phyloP scores from a whole-genome alignment of 2,329 filamentous ascomycete species.

The Dactylellina drechsleri region DNA sequence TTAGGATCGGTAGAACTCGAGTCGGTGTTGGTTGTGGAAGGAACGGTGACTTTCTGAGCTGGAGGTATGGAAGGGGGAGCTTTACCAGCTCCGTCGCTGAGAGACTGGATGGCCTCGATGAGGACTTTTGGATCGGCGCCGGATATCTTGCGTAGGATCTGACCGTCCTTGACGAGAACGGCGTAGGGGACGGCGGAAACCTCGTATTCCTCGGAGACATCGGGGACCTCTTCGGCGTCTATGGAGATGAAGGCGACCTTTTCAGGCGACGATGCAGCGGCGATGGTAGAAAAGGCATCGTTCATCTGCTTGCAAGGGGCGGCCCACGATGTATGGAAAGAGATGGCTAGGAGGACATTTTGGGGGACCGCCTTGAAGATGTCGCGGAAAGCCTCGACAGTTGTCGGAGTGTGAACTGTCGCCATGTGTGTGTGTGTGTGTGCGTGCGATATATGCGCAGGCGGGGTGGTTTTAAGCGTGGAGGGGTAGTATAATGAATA shows the following conservation, averaged over 20 bases:
- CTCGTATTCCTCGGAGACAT: constrained; percentile 90
- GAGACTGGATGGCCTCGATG: constrained; percentile 82
- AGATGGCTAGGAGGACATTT: constrained; percentile 81
- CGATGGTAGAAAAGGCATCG: constrained; percentile 49
- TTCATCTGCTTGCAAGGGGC: constrained; percentile 94
- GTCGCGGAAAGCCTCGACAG: constrained; percentile 76
- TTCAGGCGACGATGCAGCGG: constrained; percentile 56
- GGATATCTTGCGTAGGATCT: constrained; percentile 84
- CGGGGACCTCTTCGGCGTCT: constrained; percentile 92
- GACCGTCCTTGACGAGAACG: constrained; percentile 78
- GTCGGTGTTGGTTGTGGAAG: constrained; percentile 23
- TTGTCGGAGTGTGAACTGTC: constrained; percentile 79
- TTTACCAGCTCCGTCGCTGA: constrained; percentile 67
- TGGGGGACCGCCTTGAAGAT: constrained; percentile 74
- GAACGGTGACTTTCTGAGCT: constrained; percentile 58
- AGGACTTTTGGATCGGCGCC: constrained; percentile 90
- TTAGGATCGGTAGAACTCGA: constrained; percentile 57
- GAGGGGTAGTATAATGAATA: constrained; percentile 35
- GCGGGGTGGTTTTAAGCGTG: constrained; percentile 20
- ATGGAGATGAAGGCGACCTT: constrained; percentile 85
- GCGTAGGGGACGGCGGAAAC: constrained; percentile 94
- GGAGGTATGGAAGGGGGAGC: constrained; percentile 60
- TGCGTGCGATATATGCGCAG: not conserved
- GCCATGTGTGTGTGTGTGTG: constrained; percentile 68
- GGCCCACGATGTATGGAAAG: constrained; percentile 97